Evolutionary conservation across 148 eudicot genomes (phyloP), one percentile per base, ranked within the genome.

Genomic region (Camellia lanceoleosa): DNA sequence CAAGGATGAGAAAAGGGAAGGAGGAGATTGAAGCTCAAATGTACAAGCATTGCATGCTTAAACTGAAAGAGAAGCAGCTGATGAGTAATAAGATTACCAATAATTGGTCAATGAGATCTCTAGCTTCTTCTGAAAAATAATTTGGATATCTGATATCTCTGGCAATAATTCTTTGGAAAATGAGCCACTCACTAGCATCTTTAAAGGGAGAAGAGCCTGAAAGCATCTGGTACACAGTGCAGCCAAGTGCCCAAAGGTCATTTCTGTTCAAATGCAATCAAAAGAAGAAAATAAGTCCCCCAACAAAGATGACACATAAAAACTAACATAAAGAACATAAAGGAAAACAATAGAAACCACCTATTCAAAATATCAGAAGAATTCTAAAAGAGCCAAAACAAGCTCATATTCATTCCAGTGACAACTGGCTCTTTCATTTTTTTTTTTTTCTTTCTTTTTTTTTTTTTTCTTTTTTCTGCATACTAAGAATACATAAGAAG

Each of bases 191-290:
- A 74, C 98, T 96, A 23, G 95, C 93, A 87, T 96, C 99, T 94
- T 96, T 96, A 77, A 96, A 96, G 51, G 99, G 99, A 80, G 99
- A 96, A 74, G 91, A 91, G 82, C 98, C 99, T 69, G 99, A 94
- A 67, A 96, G 94, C 99, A 96, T 96, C 88, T 96, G 98, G 85
- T 92, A 96, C 87, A 96, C 78, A 51, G 98, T 96, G 91, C 99
- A 96, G 72, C 99, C 99, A 78, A 96, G 97, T 63, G 99, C 99
- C 99, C 99, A 96, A 20, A 94, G 92, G 84, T 96, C 99, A 79
- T 94, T 96, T 84, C 99, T 96, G 92, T 84, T 78, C 81, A 72
- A 18, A 71, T 3, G 52, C 56, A 41, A 74, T 76, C 12, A 82
- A 46, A 77, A 55, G 42, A 44, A 58, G 56, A 20, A 59, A 69